Base-by-base conservation (phyloP, 441 rosid species). In the Jatropha podagrica region DNA sequence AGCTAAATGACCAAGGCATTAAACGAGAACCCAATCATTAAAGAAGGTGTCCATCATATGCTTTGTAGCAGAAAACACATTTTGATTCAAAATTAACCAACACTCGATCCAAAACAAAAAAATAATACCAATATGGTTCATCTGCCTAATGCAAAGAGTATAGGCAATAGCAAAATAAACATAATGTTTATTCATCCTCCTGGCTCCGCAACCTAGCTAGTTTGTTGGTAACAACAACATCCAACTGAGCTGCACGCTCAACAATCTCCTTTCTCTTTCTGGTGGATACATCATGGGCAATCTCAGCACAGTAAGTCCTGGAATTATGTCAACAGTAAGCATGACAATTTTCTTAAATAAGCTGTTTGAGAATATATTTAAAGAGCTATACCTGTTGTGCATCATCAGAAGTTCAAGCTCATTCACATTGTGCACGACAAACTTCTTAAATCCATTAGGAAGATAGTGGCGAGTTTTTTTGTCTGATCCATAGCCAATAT, bases 261-360 rank as follows among this genome's bases (percentile, higher is more conserved):
- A 91, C 93, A 69, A 89, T 91, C 54, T 82, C 88, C 84, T 91
- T 89, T 63, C 96, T 85, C 85, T 89, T 91, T 83, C 79, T 78
- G 67, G 92, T 88, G 0, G 95, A 91, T 27, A 88, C 82, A 17
- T 89, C 72, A 59, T 91, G 93, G 2, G 91, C 88, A 69, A 91
- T 89, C 82, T 91, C 95, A 2, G 96, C 96, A 78, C 90, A 89
- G 81, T 84, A 89, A 7, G 86, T 88, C 92, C 92, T 88, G 77
- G 0, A 77, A 76, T 65, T 26, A 10, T 55, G 42, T 26, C 2
- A 54, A 71, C 55, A 42, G 61, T 42, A 26, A 14, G 61, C 23
- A 67, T n/a, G 5, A 48, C 8, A 41, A 2, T 7, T 3, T 2
- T 20, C 32, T 58, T 1, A 68, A 64, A 54, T 7, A n/a, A 58